Percentiles rank a stretch among this genome's conserved stretches.
phyloP scores from a whole-genome alignment of 208 protist species.

The Acanthamoeba healyi region DNA sequence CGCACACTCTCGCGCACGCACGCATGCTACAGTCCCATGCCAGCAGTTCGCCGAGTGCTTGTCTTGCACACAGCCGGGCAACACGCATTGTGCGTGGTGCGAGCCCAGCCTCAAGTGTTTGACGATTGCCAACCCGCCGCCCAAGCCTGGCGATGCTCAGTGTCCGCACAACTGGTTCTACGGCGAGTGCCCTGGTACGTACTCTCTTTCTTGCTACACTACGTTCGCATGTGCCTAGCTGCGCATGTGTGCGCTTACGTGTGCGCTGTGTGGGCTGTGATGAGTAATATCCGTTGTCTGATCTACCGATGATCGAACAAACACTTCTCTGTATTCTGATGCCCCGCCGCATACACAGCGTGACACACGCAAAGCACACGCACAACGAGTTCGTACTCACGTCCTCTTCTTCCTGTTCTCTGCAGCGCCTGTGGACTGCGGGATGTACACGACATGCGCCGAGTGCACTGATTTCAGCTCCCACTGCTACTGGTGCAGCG shows the following conservation, averaged over 20 bases:
- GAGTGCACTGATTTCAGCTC: not conserved
- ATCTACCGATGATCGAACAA: not conserved
- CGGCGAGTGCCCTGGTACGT: slow-evolving; percentile 1
- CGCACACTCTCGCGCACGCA: too few species aligned
- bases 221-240: not conserved
- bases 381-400: not conserved
- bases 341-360: not conserved
- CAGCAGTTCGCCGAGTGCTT: not conserved
- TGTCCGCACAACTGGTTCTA: slow-evolving; percentile 18
- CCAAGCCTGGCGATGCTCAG: not conserved
- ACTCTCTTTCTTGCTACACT: not conserved
- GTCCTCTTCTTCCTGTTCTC: not conserved
- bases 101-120: not conserved
- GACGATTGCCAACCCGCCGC: slow-evolving; percentile 4
- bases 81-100: slow-evolving; percentile 46
- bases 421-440: slow-evolving; percentile 4
- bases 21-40: not conserved
- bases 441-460: not conserved
- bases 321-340: not conserved
- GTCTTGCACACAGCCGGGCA: slow-evolving; percentile 17
- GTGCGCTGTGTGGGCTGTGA: not conserved
- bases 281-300: not conserved
- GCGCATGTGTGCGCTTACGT: not conserved
- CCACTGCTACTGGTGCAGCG: slow-evolving; percentile 18
- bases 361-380: not conserved